phyloP scores from a whole-genome alignment of 2,329 filamentous ascomycete genomes.

The Xylariaceae sp. region DNA sequence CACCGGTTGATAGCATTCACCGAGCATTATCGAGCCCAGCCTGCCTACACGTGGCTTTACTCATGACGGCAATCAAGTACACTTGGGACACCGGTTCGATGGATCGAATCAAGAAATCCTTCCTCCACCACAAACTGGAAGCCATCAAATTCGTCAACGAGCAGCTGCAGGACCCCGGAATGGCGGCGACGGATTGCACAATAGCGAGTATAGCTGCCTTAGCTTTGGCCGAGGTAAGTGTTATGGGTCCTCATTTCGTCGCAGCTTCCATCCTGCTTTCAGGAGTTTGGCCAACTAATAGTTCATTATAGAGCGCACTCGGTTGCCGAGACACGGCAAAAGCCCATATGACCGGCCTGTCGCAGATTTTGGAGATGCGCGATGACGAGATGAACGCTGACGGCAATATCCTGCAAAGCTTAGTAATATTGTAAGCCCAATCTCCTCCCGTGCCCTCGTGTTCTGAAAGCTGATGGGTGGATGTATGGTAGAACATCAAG shows the following conservation, averaged over 20 bases:
- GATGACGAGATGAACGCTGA: slow-evolving; percentile 15
- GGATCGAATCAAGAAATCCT: slow-evolving; percentile 20
- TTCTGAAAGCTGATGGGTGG: slow-evolving; percentile 1
- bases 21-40: slow-evolving; percentile 21
- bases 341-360: slow-evolving; percentile 20
- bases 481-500: slow-evolving; percentile 16
- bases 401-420: slow-evolving; percentile 19
- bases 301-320: slow-evolving; percentile 16
- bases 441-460: background rate
- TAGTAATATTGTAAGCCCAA: slow-evolving; percentile 18
- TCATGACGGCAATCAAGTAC: slow-evolving; percentile 22
- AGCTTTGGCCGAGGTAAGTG: slow-evolving; percentile 21
- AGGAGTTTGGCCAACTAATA: slow-evolving; percentile 7
- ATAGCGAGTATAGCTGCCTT: slow-evolving; percentile 21
- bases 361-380: slow-evolving; percentile 18
- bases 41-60: slow-evolving; percentile 20
- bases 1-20: slow-evolving; percentile 11
- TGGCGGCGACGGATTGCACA: slow-evolving; percentile 17
- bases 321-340: slow-evolving; percentile 21
- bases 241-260: background rate
- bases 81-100: slow-evolving; percentile 25
- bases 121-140: slow-evolving; percentile 22
- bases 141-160: slow-evolving; percentile 24
- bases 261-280: too few relatives aligned
- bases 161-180: slow-evolving; percentile 18